Evolutionary conservation across 805 yeast species (phyloP).

Genomic region (Millerozyma acaciae): DNA sequence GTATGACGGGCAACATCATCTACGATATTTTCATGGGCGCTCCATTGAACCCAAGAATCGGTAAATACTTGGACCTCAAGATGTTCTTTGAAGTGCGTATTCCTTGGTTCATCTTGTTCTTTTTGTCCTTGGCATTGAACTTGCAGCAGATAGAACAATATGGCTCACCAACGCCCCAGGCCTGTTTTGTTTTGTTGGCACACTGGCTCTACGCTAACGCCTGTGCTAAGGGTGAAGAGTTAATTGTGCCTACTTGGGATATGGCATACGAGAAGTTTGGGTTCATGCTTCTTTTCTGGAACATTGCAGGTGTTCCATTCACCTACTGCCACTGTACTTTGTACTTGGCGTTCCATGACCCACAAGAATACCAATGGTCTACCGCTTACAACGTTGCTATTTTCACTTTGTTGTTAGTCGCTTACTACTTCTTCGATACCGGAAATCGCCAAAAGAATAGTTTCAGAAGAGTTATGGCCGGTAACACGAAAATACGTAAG

Average conservation of each 20-base stretch:
- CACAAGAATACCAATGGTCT: slow-evolving; percentile 77
- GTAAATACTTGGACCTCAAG: slow-evolving; percentile 80
- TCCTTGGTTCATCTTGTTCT: slow-evolving; percentile 91
- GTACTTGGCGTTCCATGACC: slow-evolving; percentile 78
- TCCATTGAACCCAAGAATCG: slow-evolving; percentile 92
- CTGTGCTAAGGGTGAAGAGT: slow-evolving; percentile 95
- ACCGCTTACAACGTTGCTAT: slow-evolving; percentile 53
- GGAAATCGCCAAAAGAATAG: slow-evolving; percentile 93
- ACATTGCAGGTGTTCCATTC: slow-evolving; percentile 98
- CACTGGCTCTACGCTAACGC: slow-evolving; percentile 96
- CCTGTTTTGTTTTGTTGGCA: slow-evolving; percentile 68
- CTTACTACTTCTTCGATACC: slow-evolving; percentile 93
- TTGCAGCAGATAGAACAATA: slow-evolving; percentile 76
- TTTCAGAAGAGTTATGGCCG: slow-evolving; percentile 79
- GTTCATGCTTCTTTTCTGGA: slow-evolving; percentile 98
- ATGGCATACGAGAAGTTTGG: slow-evolving; percentile 99
- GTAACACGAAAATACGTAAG: slow-evolving; percentile 72
- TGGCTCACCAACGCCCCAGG: slow-evolving; percentile 78
- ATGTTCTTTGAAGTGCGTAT: slow-evolving; percentile 97
- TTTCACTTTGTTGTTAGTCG: slow-evolving; percentile 53
- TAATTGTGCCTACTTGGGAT: slow-evolving; percentile 98
- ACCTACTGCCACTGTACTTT: slow-evolving; percentile 94
- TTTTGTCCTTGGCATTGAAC: slow-evolving; percentile 69
- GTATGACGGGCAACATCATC: slow-evolving; percentile 86
- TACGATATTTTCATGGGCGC: slow-evolving; percentile 98